Evolutionary conservation across 2,329 filamentous ascomycete genomes (phyloP).

Genomic region (Teratosphaeria pseudoeucalypti): DNA sequence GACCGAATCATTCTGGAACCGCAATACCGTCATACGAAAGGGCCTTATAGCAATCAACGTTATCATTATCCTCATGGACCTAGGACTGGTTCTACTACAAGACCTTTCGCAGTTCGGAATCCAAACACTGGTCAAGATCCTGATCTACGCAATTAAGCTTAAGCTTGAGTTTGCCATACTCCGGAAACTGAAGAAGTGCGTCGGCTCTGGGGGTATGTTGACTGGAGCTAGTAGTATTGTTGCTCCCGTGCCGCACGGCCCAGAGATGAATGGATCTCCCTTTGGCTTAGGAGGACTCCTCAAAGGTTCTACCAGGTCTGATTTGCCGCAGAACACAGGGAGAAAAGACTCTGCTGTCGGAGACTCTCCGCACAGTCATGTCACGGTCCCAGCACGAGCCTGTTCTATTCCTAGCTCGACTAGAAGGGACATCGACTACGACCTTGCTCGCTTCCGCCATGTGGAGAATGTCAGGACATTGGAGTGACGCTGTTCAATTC

Average conservation of each 20-base stretch:
- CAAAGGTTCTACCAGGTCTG: neutral
- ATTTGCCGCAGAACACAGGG: neutral
- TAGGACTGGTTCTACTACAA: constrained; percentile 22
- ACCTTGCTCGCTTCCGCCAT: neutral
- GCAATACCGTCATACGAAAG: constrained; percentile 9
- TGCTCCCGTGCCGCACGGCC: neutral
- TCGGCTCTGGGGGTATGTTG: neutral
- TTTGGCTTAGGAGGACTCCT: neutral
- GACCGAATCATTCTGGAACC: neutral
- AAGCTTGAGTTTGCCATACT: constrained; percentile 15
- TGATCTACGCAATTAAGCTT: constrained; percentile 16
- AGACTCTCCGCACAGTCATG: neutral
- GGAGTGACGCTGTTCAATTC: neutral
- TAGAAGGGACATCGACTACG: neutral
- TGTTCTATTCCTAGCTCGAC: neutral
- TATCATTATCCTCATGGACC: constrained; percentile 25
- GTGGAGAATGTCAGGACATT: neutral
- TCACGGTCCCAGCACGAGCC: neutral
- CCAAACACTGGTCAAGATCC: constrained; percentile 26
- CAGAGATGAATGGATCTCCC: neutral
- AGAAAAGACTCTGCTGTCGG: neutral
- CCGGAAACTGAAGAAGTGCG: constrained; percentile 7
- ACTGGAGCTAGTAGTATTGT: neutral
- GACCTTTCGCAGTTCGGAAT: constrained; percentile 18
- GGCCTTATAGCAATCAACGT: constrained; percentile 26